Evolutionary conservation across 83 land plant genomes (phyloP).

Genomic region (Thuja plicata): DNA sequence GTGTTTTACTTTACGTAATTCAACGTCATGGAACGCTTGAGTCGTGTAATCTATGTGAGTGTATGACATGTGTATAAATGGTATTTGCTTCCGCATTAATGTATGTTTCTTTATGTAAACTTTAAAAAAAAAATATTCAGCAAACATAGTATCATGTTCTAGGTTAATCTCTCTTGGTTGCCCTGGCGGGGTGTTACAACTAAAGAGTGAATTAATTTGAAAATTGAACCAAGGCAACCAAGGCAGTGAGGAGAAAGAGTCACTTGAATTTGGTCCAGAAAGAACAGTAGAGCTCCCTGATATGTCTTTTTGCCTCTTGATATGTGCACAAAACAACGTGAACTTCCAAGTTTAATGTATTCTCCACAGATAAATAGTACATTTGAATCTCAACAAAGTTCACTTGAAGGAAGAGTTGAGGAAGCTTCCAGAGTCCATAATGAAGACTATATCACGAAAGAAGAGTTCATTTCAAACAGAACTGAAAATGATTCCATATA

Average conservation of each 20-base stretch:
- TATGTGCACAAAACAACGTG: conserved; percentile 1
- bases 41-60: no score
- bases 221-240: conserved; percentile 1
- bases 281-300: neutral
- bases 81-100: no score
- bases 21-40: no score
- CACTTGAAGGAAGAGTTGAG: conserved; percentile 9
- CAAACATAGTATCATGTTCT: no score
- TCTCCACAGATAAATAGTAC: conserved; percentile 1
- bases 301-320: conserved; percentile 4
- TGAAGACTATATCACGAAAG: conserved; percentile 6
- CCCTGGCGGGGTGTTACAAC: no score
- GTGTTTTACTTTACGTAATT: no score
- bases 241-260: neutral
- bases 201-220: neutral
- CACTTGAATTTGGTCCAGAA: neutral
- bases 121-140: no score
- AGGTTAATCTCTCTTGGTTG: no score
- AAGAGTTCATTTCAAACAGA: conserved; percentile 12
- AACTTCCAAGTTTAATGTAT: conserved; percentile 7
- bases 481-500: neutral
- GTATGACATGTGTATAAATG: no score
- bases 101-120: no score
- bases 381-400: neutral
- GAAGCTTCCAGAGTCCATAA: neutral